Base-by-base conservation (phyloP, 805 yeast genomes). In the Brettanomyces nanus region DNA sequence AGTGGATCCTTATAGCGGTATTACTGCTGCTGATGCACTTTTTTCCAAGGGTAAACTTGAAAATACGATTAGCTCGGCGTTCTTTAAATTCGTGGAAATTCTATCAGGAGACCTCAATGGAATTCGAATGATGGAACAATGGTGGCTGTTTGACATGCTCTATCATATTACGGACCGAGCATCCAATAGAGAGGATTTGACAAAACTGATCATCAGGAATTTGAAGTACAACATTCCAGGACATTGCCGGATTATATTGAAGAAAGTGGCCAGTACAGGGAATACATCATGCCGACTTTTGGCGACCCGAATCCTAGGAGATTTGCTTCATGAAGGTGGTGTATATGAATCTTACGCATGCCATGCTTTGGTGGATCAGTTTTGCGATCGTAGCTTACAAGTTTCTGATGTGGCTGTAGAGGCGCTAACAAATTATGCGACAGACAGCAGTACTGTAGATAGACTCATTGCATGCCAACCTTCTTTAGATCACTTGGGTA, bases 111-210 rank as follows among this genome's bases (percentile, higher is more conserved):
- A 73, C 28, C 53, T 61, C 0, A 66, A 71, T 34, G 98, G 98
- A 1, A 57, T 84, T 19, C 66, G 66, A 31, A 65, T 90, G 47
- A 54, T 92, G 41, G 82, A 77, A 36, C 77, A 83, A 44, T 85
- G 95, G 92, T 82, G 87, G 48, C 70, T 90, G 42, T 85, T 85
- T 59, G 87, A 80, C 40, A 77, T 85, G 59, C 65, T 87, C 37
- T 80, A 82, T 48, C 85, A 85, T 48, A 72, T 87, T 38, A 67
- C 83, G 14, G 69, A 69, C 42, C 70, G 70, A 27, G 62, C 69
- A 4, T 66, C 73, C 10, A 56, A 66, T 27, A 63, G 83, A 23
- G 76, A 78, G 36, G 78, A 74, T 46, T 59, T 85, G 31, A 61
- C 83, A 10, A 59, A 71, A 22, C 51, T 73, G 5, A 66, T 85